phyloP scores from a whole-genome alignment of 306 rosid genomes.

The Lupinus albus region DNA sequence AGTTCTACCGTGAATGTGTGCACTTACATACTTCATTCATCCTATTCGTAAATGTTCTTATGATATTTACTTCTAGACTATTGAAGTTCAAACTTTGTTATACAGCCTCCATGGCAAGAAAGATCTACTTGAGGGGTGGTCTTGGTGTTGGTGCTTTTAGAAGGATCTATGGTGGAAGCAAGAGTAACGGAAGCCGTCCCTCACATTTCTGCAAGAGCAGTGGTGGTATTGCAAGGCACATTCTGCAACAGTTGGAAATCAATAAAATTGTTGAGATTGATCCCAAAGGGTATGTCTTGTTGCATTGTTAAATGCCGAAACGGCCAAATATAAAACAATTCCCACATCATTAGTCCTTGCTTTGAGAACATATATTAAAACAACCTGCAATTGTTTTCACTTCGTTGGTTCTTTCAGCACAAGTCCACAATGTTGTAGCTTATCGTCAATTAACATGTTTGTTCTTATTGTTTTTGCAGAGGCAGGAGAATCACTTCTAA shows the following conservation, averaged over 20 bases:
- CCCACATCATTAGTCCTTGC: not conserved
- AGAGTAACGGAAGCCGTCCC: slow-evolving; percentile 80
- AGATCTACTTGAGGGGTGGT: slow-evolving; percentile 78
- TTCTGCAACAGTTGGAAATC: slow-evolving; percentile 63
- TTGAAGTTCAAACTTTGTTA: slow-evolving; percentile 16
- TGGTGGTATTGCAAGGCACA: slow-evolving; percentile 68
- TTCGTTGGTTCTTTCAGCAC: not conserved
- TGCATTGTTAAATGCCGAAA: slow-evolving; percentile 5
- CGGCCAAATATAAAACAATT: not conserved
- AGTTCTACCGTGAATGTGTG: not conserved
- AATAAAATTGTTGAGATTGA: slow-evolving; percentile 63
- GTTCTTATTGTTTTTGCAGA: slow-evolving; percentile 27
- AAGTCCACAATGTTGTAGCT: not conserved
- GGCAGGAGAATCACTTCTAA: slow-evolving; percentile 54
- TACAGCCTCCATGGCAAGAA: slow-evolving; percentile 81
- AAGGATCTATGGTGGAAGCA: slow-evolving; percentile 78
- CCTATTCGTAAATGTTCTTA: not conserved
- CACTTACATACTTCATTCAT: not conserved
- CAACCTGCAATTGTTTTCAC: not conserved
- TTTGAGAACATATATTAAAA: not conserved
- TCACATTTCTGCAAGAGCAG: slow-evolving; percentile 82
- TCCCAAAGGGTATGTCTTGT: slow-evolving; percentile 56
- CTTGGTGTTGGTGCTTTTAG: slow-evolving; percentile 78
- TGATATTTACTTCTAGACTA: not conserved
- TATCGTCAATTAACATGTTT: not conserved